These are phyloP conservation scores for Cyberlindnera misumaiensis DNA, from an alignment of 805 yeast species.

Conservation along the genomic window DNA sequence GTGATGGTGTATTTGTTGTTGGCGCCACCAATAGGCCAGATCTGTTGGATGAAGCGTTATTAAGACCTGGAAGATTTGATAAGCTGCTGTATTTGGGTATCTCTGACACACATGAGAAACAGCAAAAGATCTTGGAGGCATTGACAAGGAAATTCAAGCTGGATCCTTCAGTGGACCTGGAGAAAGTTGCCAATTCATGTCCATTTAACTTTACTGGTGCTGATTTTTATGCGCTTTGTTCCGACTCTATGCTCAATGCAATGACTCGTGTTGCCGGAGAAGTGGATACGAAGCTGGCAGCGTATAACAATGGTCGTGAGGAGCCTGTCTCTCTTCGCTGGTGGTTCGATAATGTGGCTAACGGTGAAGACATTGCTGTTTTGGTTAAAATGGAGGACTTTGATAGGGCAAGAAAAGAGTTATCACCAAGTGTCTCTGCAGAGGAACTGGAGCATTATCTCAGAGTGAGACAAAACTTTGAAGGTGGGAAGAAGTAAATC, in stretches of 20 bases:
- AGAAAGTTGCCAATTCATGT: slow-evolving; percentile 56
- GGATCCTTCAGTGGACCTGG: slow-evolving; percentile 51
- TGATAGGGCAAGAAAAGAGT: slow-evolving; percentile 60
- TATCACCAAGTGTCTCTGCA: slow-evolving; percentile 80
- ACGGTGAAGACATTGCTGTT: slow-evolving; percentile 59
- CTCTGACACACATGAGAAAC: slow-evolving; percentile 85
- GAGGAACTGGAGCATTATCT: slow-evolving; percentile 83
- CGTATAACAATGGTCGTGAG: slow-evolving; percentile 39
- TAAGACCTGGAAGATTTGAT: slow-evolving; percentile 94
- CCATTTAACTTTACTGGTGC: slow-evolving; percentile 96
- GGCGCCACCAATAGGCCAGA: slow-evolving; percentile 99
- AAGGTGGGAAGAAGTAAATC: slow-evolving; percentile 40
- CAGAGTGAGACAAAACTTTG: slow-evolving; percentile 73
- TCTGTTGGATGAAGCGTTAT: slow-evolving; percentile 83
- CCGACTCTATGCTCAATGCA: slow-evolving; percentile 93
- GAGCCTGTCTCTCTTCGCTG: slow-evolving; percentile 59
- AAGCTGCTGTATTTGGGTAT: slow-evolving; percentile 92
- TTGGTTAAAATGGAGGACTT: slow-evolving; percentile 69
- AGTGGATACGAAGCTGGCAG: slow-evolving; percentile 59
- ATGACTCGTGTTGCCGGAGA: slow-evolving; percentile 83
- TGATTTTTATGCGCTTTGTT: slow-evolving; percentile 92
- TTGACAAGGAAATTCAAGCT: slow-evolving; percentile 76
- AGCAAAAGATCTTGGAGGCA: slow-evolving; percentile 78
- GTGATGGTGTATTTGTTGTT: slow-evolving; percentile 89
- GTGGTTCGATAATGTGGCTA: slow-evolving; percentile 87